Conservation (phyloP, 2,329 filamentous ascomycete genomes). For the Metarhizium brunneum region DNA sequence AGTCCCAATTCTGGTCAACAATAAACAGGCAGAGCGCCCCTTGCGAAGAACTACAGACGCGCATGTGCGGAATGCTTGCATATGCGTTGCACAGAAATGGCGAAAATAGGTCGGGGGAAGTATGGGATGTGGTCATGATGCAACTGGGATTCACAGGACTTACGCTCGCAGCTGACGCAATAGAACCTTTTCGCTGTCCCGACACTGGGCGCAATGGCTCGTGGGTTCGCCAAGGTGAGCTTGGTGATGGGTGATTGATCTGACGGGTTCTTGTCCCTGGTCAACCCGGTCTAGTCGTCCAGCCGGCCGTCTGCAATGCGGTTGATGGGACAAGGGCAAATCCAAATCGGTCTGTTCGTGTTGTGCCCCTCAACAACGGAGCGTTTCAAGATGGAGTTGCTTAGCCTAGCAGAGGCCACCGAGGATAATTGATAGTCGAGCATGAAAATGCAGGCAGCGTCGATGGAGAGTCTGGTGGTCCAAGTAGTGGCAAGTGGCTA, state of each 20-base stretch:
- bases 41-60: neutral
- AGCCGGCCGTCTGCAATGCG: neutral
- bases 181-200: neutral
- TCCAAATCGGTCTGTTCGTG: neutral
- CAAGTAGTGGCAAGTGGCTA: neutral
- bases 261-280: too few species aligned
- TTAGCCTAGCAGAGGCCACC: neutral
- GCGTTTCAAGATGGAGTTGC: neutral
- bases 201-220: neutral
- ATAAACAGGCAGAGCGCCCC: neutral
- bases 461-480: neutral
- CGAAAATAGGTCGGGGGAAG: neutral
- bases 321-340: neutral
- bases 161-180: slow-evolving; percentile 1
- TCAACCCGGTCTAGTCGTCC: neutral
- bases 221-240: neutral
- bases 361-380: neutral
- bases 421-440: neutral
- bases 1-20: neutral
- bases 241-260: neutral
- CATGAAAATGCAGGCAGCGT: neutral
- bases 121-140: neutral
- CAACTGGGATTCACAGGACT: neutral
- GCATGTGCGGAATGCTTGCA: neutral
- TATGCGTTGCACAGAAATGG: neutral